These are phyloP conservation scores for Grifola frondosa DNA, from an alignment of 1,284 basidiomycete genomes.

Conservation along the genomic window DNA sequence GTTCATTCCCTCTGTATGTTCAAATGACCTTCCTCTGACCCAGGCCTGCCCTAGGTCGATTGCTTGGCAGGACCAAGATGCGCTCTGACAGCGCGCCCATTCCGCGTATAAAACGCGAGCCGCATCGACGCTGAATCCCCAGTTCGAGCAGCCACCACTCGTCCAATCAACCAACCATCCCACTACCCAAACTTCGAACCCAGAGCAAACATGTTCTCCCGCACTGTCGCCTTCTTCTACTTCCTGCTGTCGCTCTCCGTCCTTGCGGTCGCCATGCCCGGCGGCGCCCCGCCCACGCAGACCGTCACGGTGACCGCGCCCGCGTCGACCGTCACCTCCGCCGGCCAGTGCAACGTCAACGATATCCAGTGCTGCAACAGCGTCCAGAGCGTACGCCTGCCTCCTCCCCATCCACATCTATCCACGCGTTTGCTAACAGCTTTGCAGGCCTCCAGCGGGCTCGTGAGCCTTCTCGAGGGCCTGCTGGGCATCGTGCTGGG, in stretches of 20 bases:
- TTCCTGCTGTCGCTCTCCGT: conserved; percentile 21
- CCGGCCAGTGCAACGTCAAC: conserved; percentile 26
- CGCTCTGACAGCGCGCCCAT: too few species aligned
- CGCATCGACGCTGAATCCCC: background rate
- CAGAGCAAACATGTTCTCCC: conserved; percentile 18
- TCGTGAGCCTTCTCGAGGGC: conserved; percentile 14
- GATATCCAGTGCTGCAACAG: conserved; percentile 32
- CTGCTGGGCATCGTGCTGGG: conserved; percentile 25
- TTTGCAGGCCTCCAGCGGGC: conserved; percentile 11
- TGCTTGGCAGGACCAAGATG: too few species aligned
- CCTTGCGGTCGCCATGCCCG: conserved; percentile 30
- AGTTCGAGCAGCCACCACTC: conserved; percentile 14
- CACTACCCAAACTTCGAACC: background rate
- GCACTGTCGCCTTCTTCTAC: conserved; percentile 17
- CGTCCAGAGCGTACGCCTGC: conserved; percentile 13
- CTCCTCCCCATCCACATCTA: background rate
- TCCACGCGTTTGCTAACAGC: background rate
- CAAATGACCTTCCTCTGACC: too few species aligned
- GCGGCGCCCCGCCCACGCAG: conserved; percentile 9
- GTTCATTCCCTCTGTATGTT: too few species aligned
- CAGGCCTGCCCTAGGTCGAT: too few species aligned
- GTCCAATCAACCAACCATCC: conserved; percentile 13
- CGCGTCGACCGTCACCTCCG: conserved; percentile 14
- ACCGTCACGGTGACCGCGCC: conserved; percentile 19
- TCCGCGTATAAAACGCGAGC: conserved; percentile 5